Conservation (phyloP, 2,329 filamentous ascomycete species). For the Talaromyces sp. region DNA sequence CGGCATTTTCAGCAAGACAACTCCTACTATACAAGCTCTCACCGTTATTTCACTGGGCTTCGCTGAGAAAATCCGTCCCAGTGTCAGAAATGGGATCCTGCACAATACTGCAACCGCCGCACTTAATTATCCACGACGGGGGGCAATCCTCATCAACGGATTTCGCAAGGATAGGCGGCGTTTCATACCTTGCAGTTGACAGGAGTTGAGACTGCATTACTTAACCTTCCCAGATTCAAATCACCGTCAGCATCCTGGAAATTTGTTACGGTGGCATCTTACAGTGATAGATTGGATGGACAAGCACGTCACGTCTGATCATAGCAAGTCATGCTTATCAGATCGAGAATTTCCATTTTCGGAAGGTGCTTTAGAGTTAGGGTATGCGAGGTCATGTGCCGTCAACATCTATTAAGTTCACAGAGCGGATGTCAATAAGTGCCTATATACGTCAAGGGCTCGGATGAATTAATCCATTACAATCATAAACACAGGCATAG, state of each 20-base stretch:
- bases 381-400: background rate
- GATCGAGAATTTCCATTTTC: background rate
- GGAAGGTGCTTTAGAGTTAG: background rate
- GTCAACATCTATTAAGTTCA: background rate
- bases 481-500: background rate
- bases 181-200: background rate
- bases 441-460: too few species aligned
- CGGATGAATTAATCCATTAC: background rate
- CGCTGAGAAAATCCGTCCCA: background rate
- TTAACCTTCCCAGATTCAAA: background rate
- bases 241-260: background rate
- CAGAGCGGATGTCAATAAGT: too few species aligned
- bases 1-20: constrained; percentile 4
- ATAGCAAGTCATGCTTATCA: background rate
- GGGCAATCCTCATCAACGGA: background rate
- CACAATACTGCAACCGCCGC: background rate
- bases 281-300: background rate
- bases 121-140: background rate
- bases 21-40: background rate
- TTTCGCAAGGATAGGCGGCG: background rate
- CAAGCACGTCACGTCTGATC: background rate
- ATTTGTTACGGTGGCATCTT: background rate
- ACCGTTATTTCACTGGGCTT: background rate
- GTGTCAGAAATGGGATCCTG: background rate
- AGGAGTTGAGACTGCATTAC: background rate